Evolutionary conservation across 2,329 filamentous ascomycete species (phyloP).

Genomic region (Cordyceps javanica): DNA sequence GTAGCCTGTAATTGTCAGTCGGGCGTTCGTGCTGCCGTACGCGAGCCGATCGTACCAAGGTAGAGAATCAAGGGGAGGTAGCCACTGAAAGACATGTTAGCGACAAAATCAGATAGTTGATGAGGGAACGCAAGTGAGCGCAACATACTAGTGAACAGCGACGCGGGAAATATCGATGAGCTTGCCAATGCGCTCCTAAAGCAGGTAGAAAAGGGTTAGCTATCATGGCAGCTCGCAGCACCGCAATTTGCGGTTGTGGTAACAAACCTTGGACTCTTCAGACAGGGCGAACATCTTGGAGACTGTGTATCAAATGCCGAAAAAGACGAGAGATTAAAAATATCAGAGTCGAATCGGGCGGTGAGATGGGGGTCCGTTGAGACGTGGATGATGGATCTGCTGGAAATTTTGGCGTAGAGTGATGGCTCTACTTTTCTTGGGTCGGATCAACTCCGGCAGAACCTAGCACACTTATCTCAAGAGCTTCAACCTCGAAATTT

Average conservation of each 20-base stretch:
- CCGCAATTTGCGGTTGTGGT: neutral
- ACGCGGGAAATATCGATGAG: constrained; percentile 92
- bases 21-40: neutral
- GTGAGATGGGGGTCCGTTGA: neutral
- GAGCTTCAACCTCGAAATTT: constrained; percentile 10
- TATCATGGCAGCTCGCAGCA: neutral
- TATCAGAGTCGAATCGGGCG: neutral
- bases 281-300: constrained; percentile 64
- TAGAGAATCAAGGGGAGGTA: constrained; percentile 97
- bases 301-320: neutral
- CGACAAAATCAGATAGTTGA: constrained; percentile 1
- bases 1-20: constrained; percentile 58
- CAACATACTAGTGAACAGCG: constrained; percentile 85
- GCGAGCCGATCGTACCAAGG: constrained; percentile 57
- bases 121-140: neutral
- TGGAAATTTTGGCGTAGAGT: constrained; percentile 5
- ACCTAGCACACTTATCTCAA: neutral
- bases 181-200: constrained; percentile 92
- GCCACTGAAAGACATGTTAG: constrained; percentile 56
- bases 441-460: constrained; percentile 12
- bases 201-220: constrained; percentile 8
- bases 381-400: neutral
- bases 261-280: constrained; percentile 87
- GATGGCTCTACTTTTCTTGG: constrained; percentile 2
- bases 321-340: neutral